Base-by-base conservation (phyloP, 805 yeast genomes). In the Candida chauliodis region DNA sequence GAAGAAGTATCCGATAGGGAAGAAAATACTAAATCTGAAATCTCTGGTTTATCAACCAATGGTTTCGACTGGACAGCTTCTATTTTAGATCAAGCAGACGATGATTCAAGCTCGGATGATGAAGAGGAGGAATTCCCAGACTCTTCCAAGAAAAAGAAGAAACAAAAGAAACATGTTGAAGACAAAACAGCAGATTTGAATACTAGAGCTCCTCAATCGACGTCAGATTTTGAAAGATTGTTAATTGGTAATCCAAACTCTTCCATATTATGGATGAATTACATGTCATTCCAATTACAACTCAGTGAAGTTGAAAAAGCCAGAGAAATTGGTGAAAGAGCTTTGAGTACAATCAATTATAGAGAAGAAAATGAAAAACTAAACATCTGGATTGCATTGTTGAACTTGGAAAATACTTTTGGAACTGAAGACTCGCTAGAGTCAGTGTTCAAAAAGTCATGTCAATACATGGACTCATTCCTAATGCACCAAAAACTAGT, bases 61-160 rank as follows among this genome's bases (percentile, higher is more conserved):
- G 95, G 95, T 3, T 93, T 93, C 52, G 96, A 93, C 60, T 93
- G 99, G 99, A 83, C 95, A 32, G 95, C 95, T 2, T 81, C 86
- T 28, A 79, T 87, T 48, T 69, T 89, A 45, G 95, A 86, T 50
- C 95, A 86, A 63, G 86, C 83, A 14, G 80, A 76, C 42, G 71
- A 64, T 2, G 75, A 67, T 17, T 73, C 70, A 2, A 71, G 73
- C 2, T 76, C 76, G 5, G 75, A 72, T 11, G 84, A 75, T 10
- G 78, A 76, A 8, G 78, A 76, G 11, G 85, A 76, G 10, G 78
- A 76, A 8, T 83, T 76, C 39, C 74, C 71, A 24, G 30, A 37
- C 13, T 16, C 27, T 14, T 7, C 22, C 4, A 82, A 75, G 39
- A 77, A 73, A 37, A 66, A 61, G 47, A 61, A 53, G 46, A 72